Evolutionary conservation across 2,329 filamentous ascomycete species (phyloP).

Genomic region (Sarocladium brachiariae): DNA sequence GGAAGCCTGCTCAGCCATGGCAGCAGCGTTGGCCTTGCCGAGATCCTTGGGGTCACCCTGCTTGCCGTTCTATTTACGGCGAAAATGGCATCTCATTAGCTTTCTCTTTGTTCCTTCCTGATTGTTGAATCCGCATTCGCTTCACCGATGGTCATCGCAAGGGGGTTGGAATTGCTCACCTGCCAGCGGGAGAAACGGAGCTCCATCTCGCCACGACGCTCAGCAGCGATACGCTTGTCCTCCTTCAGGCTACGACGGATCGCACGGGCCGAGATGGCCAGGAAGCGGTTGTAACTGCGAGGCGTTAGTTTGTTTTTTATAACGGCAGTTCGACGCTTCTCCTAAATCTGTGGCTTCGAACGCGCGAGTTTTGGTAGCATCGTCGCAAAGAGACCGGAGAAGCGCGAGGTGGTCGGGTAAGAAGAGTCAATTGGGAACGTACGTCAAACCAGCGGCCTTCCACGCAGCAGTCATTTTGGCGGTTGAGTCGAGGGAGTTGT

Average conservation of each 20-base stretch:
- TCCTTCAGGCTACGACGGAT: conserved; percentile 98
- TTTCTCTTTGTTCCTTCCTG: neutral
- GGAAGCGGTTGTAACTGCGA: conserved; percentile 97
- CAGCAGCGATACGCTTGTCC: conserved; percentile 76
- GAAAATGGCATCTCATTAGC: neutral
- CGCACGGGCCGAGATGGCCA: conserved; percentile 87
- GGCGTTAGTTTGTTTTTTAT: neutral
- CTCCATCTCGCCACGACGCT: conserved; percentile 85
- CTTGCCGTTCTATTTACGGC: conserved; percentile 91
- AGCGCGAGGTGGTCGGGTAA: neutral
- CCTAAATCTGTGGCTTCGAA: too few relatives aligned
- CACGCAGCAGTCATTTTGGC: conserved; percentile 92
- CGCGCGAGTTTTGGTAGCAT: neutral
- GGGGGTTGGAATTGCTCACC: conserved; percentile 43
- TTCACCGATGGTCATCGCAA: neutral
- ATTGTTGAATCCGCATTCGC: conserved; percentile 2
- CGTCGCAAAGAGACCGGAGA: neutral
- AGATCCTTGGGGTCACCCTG: conserved; percentile 79
- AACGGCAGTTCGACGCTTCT: neutral
- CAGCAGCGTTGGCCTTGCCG: conserved; percentile 44
- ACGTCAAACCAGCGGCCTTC: conserved; percentile 97
- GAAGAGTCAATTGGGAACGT: conserved; percentile 39
- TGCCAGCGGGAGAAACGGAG: conserved; percentile 91
- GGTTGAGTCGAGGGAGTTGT: conserved; percentile 24
- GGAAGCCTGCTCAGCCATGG: conserved; percentile 30